Evolutionary conservation across 805 yeast genomes (phyloP), one percentile per base, ranked within the genome.

Genomic region (Sungouiozyma ichnusensis): DNA sequence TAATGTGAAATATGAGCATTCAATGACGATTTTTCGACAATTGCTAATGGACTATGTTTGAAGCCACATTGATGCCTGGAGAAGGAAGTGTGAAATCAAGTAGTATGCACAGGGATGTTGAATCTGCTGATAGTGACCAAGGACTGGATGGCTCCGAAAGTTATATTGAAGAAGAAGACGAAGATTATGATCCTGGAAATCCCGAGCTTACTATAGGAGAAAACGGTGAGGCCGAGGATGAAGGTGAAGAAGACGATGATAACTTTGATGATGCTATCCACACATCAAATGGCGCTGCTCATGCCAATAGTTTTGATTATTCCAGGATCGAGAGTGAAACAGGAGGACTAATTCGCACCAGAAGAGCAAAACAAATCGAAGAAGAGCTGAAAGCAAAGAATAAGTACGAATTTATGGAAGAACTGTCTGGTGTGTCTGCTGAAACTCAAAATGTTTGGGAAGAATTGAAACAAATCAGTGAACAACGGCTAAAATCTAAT

Each of bases 331-430:
- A 76, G 46, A 74, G 76, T 54, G 52, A 68, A 37, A 54, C 66
- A 13, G 82, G 81, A n/a, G 81, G 86, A 0, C 69, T 80, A 41
- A 72, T 85, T 31, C 75, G 76, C 52, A 85, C 94, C 0, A 68
- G 95, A 49, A 69, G 74, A 17, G 90, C 79, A 48, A 60, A 82
- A 37, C 63, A 62, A 20, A 45, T 64, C 17, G 83, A 77, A 41
- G 57, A 54, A 16, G 60, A 51, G 34, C 36, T 36, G 1, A 47
- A 41, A 45, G 58, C 46, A 48, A 57, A 47, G 46, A 52, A 50
- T 24, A 57, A 55, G 52, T 62, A 53, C 48, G 66, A 57, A 48
- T 51, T 46, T 45, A 38, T 40, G 41, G 53, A 44, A 45, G 57
- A 51, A 39, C 57, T 48, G 49, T 44, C 37, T 47, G 46, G 24